A percentile compares a stretch with the other conserved stretches of the same genome.
Evolutionary conservation across 306 rosid genomes (phyloP).

Genomic region (Leucaena leucocephala): DNA sequence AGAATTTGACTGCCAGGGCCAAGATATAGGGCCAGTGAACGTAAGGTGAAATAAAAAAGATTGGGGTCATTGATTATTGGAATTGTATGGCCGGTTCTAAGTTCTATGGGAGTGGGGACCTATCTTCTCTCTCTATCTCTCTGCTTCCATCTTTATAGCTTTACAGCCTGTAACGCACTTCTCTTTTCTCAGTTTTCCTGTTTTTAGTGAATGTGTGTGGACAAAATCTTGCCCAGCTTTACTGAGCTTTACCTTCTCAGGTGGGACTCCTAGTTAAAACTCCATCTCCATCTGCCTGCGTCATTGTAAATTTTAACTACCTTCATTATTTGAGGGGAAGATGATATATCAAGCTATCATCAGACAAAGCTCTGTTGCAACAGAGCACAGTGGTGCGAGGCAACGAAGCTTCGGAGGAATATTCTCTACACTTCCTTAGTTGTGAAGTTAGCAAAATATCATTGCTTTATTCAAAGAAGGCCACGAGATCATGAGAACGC

Average conservation of each 20-base stretch:
- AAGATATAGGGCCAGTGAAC: background rate
- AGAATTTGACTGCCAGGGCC: slow-evolving; percentile 24
- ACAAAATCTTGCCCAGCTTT: slow-evolving; percentile 13
- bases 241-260: background rate
- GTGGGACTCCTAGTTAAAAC: slow-evolving; percentile 13
- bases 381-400: background rate
- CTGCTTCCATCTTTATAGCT: slow-evolving; percentile 26
- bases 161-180: slow-evolving; percentile 47
- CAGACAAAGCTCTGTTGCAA: background rate
- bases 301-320: background rate
- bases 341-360: background rate
- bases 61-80: slow-evolving; percentile 31
- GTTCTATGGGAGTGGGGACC: slow-evolving; percentile 44
- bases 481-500: background rate
- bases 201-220: slow-evolving; percentile 17
- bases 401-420: background rate
- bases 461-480: background rate
- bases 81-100: slow-evolving; percentile 26
- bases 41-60: background rate
- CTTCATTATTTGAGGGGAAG: background rate
- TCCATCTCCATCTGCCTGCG: background rate
- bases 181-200: slow-evolving; percentile 7
- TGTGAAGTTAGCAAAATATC: background rate
- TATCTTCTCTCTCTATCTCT: background rate
- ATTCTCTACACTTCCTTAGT: slow-evolving; percentile 4